Base-by-base conservation (phyloP, 495 filamentous ascomycete species). In the Xylaria acuta region DNA sequence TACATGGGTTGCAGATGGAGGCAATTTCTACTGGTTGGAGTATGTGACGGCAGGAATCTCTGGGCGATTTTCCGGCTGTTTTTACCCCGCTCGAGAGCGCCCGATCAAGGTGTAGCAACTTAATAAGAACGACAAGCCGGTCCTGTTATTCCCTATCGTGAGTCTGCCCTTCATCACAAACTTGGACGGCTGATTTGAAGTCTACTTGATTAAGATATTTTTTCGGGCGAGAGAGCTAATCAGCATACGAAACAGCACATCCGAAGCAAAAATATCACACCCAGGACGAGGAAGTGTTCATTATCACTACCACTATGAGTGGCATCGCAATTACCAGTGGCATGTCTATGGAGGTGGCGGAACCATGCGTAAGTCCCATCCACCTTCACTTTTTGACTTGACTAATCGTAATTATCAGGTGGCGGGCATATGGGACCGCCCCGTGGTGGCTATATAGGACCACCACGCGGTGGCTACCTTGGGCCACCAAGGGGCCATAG, bases 391-490 rank as follows among this genome's bases (percentile, higher is more conserved):
- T 5, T 49, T 49, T 5, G 8, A 22, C 47, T 3, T 49, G 1
- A 5, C 20, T 49, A 22, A 49, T 1, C 20, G 1, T 49, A 0
- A 22, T 1, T 49, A 2, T 49, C 47, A 49, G 47, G 47, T 49
- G 47, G 47, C 47, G 47, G 47, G 47, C 47, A 22, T 49, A 49
- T 49, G n/a, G 47, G 47, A 49, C 47, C 47, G 47, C 47, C 47
- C 6, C 47, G 47, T 11, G 47, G 47, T 49, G 47, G 47, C 47
- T 49, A 49, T 22, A 5, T 45, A 1, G 43, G 43, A 20, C 43
- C 43, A 45, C 43, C 43, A 45, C 43, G 16, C 43, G 16, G 18
- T 45, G 43, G 43, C 14, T 5, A 18, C 4, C 4, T 22, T 49
- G 47, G 47, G 47, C 47, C 47, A 49, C 47, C 47, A 49, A 49